A percentile compares a stretch with the other conserved stretches of the same genome.
These are phyloP conservation scores for Toxoplasma gondii DNA, from an alignment of 169 alveolate genomes.

Conservation along the genomic window DNA sequence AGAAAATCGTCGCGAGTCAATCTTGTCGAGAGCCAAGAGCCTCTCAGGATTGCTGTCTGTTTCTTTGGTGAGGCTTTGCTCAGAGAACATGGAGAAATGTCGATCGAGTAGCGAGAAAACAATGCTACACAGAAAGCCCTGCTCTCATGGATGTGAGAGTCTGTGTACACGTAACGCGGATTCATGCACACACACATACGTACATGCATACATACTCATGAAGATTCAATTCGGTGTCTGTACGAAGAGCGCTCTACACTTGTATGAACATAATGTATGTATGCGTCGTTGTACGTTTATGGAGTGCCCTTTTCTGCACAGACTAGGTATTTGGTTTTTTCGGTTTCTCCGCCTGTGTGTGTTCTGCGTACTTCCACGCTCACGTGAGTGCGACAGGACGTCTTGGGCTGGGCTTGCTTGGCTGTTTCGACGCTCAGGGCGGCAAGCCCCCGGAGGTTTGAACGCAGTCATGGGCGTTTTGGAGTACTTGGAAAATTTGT, in stretches of 20 bases:
- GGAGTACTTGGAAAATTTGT: slow-evolving; percentile 79
- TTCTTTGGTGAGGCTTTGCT: background rate
- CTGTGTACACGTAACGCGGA: background rate
- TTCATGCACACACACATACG: no score
- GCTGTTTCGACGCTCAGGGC: background rate
- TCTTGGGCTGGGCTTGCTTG: background rate
- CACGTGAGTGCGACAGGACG: no score
- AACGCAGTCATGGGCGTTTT: slow-evolving; percentile 94
- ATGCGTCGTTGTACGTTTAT: no score
- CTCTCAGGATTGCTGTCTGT: slow-evolving; percentile 17
- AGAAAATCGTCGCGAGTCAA: slow-evolving; percentile 7
- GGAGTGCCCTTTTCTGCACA: background rate
- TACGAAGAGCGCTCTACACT: no score
- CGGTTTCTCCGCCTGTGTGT: no score
- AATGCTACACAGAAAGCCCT: background rate
- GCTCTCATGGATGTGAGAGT: background rate
- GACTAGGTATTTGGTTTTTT: no score
- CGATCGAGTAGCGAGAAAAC: background rate
- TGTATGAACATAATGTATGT: no score
- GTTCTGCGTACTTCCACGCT: no score
- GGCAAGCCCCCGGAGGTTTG: slow-evolving; percentile 95
- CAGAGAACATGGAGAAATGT: background rate
- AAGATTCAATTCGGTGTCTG: background rate
- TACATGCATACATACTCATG: no score
- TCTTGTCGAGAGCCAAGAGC: slow-evolving; percentile 12